A percentile compares a stretch with the other conserved stretches of the same genome.
Evolutionary conservation across 257 asterid species (phyloP).

Genomic region (Haberlea rhodopensis): DNA sequence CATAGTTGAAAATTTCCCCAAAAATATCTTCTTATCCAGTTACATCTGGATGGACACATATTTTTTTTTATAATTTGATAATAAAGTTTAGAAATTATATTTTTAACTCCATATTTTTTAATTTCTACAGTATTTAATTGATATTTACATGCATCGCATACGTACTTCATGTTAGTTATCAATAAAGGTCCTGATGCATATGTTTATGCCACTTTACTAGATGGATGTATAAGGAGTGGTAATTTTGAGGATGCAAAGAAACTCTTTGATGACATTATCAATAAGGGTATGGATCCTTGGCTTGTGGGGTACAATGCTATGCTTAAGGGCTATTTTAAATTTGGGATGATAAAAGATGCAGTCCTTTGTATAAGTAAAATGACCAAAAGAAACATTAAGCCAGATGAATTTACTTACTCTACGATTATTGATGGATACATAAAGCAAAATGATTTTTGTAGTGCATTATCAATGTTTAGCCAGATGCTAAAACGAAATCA

Average conservation of each 20-base stretch:
- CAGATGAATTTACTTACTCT: constrained; percentile 76
- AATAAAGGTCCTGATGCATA: constrained; percentile 73
- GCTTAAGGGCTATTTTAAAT: constrained; percentile 60
- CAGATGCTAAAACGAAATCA: constrained; percentile 45
- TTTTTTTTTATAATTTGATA: too few species aligned
- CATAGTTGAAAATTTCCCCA: too few species aligned
- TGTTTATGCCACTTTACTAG: constrained; percentile 19
- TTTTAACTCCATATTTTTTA: too few species aligned
- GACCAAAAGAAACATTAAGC: constrained; percentile 46
- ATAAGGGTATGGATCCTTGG: constrained; percentile 58
- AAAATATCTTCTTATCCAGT: too few species aligned
- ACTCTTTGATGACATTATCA: constrained; percentile 49
- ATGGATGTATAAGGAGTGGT: constrained; percentile 29
- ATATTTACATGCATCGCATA: too few species aligned
- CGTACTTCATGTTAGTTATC: too few species aligned
- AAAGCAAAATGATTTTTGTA: constrained; percentile 60
- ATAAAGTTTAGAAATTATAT: too few species aligned
- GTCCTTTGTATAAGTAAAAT: constrained; percentile 53
- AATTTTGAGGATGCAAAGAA: constrained; percentile 62
- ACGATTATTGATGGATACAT: constrained; percentile 77
- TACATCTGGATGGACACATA: too few species aligned
- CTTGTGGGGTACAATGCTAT: constrained; percentile 79
- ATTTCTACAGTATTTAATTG: too few species aligned
- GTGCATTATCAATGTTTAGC: constrained; percentile 60
- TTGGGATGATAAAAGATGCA: constrained; percentile 53